Percentiles rank a stretch among this genome's conserved stretches.
Conservation (phyloP, 2,329 filamentous ascomycete species). For the Knoxdaviesia capensis region DNA sequence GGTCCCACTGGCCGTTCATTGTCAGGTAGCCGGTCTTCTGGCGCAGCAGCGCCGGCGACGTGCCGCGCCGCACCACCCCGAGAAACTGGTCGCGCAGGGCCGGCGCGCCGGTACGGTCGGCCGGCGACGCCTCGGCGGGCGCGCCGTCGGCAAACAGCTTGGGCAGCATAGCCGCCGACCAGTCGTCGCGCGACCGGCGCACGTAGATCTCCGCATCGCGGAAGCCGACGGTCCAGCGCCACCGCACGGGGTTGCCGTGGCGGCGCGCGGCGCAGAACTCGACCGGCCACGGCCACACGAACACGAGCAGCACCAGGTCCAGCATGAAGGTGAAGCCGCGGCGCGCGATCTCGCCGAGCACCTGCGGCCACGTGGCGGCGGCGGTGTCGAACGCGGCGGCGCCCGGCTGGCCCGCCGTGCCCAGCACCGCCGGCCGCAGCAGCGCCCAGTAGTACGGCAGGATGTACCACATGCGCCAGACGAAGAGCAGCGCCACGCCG, state of each 20-base stretch:
- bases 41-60: slow-evolving; percentile 42
- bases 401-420: slow-evolving; percentile 44
- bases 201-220: slow-evolving; percentile 64
- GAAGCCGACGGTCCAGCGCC: slow-evolving; percentile 62
- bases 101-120: slow-evolving; percentile 2
- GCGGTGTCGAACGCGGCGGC: slow-evolving; percentile 42
- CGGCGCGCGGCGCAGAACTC: slow-evolving; percentile 45
- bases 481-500: slow-evolving; percentile 40
- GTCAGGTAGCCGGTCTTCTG: slow-evolving; percentile 77
- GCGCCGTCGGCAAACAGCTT: slow-evolving; percentile 29
- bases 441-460: slow-evolving; percentile 54
- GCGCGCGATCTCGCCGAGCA: slow-evolving; percentile 33
- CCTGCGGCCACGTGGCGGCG: slow-evolving; percentile 32
- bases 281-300: slow-evolving; percentile 54
- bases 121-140: not conserved
- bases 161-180: slow-evolving; percentile 41
- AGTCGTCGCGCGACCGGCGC: slow-evolving; percentile 46
- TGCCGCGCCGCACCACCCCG: slow-evolving; percentile 44
- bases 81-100: slow-evolving; percentile 33
- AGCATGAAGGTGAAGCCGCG: slow-evolving; percentile 48
- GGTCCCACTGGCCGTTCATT: slow-evolving; percentile 68
- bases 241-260: slow-evolving; percentile 42
- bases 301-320: slow-evolving; percentile 49
- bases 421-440: slow-evolving; percentile 40
- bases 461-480: slow-evolving; percentile 48